Percentiles rank a stretch among this genome's conserved stretches.
Evolutionary conservation across 805 yeast genomes (phyloP).

Genomic region (Maudiozyma bulderi): DNA sequence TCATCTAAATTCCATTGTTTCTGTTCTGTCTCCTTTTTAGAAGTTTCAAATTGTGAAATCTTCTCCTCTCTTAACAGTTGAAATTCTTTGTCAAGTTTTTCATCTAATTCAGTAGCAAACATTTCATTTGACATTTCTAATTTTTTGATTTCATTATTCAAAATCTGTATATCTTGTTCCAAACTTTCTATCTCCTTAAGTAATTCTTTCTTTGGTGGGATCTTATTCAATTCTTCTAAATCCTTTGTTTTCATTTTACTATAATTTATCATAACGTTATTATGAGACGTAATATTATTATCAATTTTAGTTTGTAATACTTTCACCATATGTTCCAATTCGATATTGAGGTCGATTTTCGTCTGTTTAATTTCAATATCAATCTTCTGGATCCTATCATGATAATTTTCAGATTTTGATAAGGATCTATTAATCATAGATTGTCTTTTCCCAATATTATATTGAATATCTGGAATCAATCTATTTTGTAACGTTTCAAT

Average conservation of each 20-base stretch:
- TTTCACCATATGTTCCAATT: slow-evolving; percentile 3
- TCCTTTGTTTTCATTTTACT: slow-evolving; percentile 12
- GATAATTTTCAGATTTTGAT: slow-evolving; percentile 10
- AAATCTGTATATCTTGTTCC: background rate
- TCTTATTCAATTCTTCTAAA: slow-evolving; percentile 13
- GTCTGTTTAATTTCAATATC: slow-evolving; percentile 6
- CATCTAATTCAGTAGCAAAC: background rate
- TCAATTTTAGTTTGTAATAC: background rate
- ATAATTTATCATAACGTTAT: slow-evolving; percentile 19
- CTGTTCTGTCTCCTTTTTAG: background rate
- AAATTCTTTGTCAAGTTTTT: background rate
- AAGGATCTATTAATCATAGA: slow-evolving; percentile 14
- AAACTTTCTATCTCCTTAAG: slow-evolving; percentile 1
- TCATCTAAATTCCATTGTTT: background rate
- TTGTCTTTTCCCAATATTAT: slow-evolving; percentile 19
- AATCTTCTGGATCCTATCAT: background rate
- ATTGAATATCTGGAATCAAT: slow-evolving; percentile 20
- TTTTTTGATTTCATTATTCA: background rate
- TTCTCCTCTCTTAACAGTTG: background rate
- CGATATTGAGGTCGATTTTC: slow-evolving; percentile 14
- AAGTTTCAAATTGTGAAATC: background rate
- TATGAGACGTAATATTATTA: background rate
- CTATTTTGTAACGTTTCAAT: slow-evolving; percentile 6
- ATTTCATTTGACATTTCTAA: background rate
- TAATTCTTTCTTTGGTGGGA: slow-evolving; percentile 18